Base-by-base conservation (phyloP, 1,284 basidiomycete species). In the Somion occarium region DNA sequence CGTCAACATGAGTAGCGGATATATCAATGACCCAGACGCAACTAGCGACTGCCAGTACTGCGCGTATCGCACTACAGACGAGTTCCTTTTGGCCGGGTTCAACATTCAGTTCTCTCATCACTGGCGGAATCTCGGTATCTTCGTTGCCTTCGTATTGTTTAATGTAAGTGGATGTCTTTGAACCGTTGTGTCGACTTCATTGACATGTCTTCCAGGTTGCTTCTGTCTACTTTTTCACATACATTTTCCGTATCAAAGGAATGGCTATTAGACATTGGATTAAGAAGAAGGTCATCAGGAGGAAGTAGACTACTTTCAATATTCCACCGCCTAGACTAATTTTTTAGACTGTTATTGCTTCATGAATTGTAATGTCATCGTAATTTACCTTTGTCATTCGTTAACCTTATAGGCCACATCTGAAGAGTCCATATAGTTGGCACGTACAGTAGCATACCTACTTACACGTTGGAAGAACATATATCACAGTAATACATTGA, bases 111-210 rank as follows among this genome's bases (percentile, higher is more conserved):
- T 81, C 52, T 58, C 57, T 23, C 64, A 83, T 53, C 72, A 76
- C 49, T 88, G 83, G 83, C 71, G 84, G n/a, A 70, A 88, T 63
- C 73, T 82, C 44, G 85, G 82, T 1, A 64, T 91, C 44, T 66
- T 91, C 53, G 75, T 77, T 62, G 82, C 67, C 0, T 91, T 80
- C 65, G 76, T 85, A 55, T 60, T 70, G 11, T 79, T 88, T 68
- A 89, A 90, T 57, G 75, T 78, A 53, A 50, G 66, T 60, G n/a
- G n/a, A n/a, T 47, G 13, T 49, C 22, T 13, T 23, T 41, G n/a
- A 5, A 5, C 5, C 20, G 23, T 43, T 43, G 19, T 15, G 19
- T 24, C 18, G 19, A 9, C 20, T 18, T 41, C 18, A 27, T 30
- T 23, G 2, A 30, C 49, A 12, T 46, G 15, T 27, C 11, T 18